phyloP scores from a whole-genome alignment of 2,329 filamentous ascomycete genomes.

The Monosporascus sp. region DNA sequence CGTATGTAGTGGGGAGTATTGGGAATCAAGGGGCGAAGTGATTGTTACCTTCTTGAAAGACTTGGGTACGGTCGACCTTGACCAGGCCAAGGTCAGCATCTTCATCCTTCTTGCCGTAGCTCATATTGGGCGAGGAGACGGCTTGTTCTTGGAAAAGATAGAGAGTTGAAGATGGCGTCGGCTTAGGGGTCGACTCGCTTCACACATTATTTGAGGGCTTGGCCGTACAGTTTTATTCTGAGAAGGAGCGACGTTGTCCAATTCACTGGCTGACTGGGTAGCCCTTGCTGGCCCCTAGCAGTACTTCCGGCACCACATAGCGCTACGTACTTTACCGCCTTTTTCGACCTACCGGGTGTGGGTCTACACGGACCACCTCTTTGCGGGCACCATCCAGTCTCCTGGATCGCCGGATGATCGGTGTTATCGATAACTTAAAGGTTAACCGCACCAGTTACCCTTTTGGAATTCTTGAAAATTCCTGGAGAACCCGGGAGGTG shows the following conservation, averaged over 20 bases:
- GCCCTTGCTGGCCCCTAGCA: background rate
- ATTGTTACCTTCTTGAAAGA: constrained; percentile 91
- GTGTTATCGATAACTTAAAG: no score
- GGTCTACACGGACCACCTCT: no score
- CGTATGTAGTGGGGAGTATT: background rate
- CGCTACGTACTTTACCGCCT: no score
- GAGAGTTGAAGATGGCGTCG: constrained; percentile 22
- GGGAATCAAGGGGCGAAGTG: constrained; percentile 12
- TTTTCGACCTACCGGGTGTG: no score
- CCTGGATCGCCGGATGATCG: no score
- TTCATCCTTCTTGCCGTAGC: constrained; percentile 98
- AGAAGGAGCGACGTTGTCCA: constrained; percentile 9
- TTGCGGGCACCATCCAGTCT: no score
- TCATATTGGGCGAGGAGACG: constrained; percentile 60
- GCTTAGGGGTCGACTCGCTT: constrained; percentile 15
- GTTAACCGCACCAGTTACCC: no score
- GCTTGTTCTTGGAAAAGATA: constrained; percentile 16
- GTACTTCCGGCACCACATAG: no score
- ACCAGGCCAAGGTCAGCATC: constrained; percentile 90
- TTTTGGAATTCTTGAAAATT: no score
- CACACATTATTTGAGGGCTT: constrained; percentile 18
- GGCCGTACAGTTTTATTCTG: background rate
- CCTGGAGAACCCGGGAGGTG: no score
- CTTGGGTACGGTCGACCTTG: constrained; percentile 95
- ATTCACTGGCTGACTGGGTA: constrained; percentile 1